Percentiles rank a stretch among this genome's conserved stretches.
Conservation (phyloP, 352 stramenopile genomes). For the Globisporangium canariense region DNA sequence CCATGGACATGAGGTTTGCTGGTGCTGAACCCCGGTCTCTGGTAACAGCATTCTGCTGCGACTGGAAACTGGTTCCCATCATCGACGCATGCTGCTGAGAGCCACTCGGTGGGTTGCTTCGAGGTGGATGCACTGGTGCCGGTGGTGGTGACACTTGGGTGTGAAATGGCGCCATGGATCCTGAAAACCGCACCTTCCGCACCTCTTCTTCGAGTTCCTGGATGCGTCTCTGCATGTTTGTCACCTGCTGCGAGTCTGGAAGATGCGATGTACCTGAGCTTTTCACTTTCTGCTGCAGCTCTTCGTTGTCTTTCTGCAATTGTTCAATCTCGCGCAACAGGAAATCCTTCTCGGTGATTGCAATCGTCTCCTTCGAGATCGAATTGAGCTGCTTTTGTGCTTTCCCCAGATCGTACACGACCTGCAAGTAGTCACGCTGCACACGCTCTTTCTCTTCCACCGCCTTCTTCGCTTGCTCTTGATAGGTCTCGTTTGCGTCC, state of each 20-base stretch:
- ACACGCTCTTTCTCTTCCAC: slow-evolving; percentile 38
- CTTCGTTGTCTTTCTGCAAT: slow-evolving; percentile 29
- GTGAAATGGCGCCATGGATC: background rate
- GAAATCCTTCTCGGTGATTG: slow-evolving; percentile 26
- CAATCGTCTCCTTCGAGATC: slow-evolving; percentile 27
- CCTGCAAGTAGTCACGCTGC: slow-evolving; percentile 46
- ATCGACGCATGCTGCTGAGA: background rate
- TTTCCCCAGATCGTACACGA: slow-evolving; percentile 46
- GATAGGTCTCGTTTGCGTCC: slow-evolving; percentile 28
- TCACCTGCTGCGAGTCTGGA: slow-evolving; percentile 9
- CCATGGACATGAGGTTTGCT: slow-evolving; percentile 5
- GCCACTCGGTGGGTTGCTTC: background rate
- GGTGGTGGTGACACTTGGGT: slow-evolving; percentile 7
- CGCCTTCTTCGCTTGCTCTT: slow-evolving; percentile 32
- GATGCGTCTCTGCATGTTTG: slow-evolving; percentile 23
- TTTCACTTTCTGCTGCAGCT: slow-evolving; percentile 27
- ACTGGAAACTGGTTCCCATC: background rate
- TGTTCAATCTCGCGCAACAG: slow-evolving; percentile 37
- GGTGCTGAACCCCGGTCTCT: background rate
- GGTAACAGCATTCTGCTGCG: background rate
- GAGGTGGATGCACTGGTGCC: background rate
- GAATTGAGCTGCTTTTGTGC: slow-evolving; percentile 42
- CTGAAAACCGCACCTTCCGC: background rate
- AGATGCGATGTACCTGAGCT: background rate
- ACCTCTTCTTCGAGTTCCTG: slow-evolving; percentile 31